Evolutionary conservation across 2,329 filamentous ascomycete genomes (phyloP).

Genomic region (Fusarium coicis): DNA sequence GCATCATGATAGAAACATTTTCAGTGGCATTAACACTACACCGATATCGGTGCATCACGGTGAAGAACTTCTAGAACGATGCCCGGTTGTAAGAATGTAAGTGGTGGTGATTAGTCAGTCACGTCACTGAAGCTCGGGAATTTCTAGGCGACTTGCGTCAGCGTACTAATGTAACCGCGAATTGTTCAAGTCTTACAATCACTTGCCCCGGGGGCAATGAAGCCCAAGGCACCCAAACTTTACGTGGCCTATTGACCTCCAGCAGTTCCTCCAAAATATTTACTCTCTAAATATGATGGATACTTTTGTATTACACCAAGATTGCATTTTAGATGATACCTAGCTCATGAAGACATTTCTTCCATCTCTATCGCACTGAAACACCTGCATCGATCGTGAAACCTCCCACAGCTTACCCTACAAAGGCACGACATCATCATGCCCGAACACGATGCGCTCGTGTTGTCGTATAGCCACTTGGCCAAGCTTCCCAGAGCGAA

Average conservation of each 20-base stretch:
- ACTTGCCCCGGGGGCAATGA: conserved; percentile 23
- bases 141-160: conserved; percentile 41
- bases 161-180: background rate
- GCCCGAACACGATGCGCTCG: conserved; percentile 53
- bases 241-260: conserved; percentile 33
- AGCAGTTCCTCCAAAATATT: background rate
- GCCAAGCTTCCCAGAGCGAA: conserved; percentile 57
- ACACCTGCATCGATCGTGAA: conserved; percentile 7
- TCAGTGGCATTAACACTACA: background rate
- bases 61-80: background rate
- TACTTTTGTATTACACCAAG: background rate
- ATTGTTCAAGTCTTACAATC: background rate
- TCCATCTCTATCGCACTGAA: background rate
- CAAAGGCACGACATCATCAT: conserved; percentile 26
- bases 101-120: conserved; percentile 38
- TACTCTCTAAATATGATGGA: background rate
- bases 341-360: conserved; percentile 6
- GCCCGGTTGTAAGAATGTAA: background rate
- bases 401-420: conserved; percentile 3
- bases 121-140: conserved; percentile 19
- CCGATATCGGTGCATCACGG: background rate
- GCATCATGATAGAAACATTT: background rate
- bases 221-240: conserved; percentile 40
- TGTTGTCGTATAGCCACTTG: conserved; percentile 62
- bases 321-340: background rate